Base-by-base conservation (phyloP, 352 stramenopile species). In the Pythium rishiriense region DNA sequence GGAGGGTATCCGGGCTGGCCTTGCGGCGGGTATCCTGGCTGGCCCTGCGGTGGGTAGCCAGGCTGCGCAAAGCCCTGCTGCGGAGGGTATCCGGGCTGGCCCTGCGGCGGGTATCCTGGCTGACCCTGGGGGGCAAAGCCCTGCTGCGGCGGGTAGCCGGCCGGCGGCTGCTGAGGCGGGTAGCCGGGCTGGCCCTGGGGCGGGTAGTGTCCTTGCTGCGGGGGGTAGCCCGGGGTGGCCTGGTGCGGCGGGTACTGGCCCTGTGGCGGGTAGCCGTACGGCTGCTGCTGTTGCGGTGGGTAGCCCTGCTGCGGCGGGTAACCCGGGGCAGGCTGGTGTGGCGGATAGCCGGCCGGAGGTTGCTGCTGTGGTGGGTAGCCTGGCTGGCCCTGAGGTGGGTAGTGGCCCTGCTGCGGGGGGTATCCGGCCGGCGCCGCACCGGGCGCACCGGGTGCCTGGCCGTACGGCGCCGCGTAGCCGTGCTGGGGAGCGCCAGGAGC, bases 201-300 rank as follows among this genome's bases (percentile, higher is more conserved):
- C 62, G 3, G 46, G n/a, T 14, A 42, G 63, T 35, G 31, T 5
- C 31, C 31, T 10, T 61, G 55, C 42, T 77, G 70, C 17, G 66
- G 61, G 26, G 70, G 66, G 41, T 77, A 77, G 15, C 62, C 66
- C 6, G 28, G 37, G 4, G 33, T 12, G n/a, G n/a, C n/a, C 21
- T 74, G 68, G 37, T 66, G 66, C 3, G 51, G 37, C 25, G 68
- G 57, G 37, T 75, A 25, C 28, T 65, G 51, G 24, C 46, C 28
- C 57, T 64, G 70, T n/a, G 70, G 72, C 19, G 70, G 66, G 58
- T 83, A 81, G 14, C 61, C 68, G 9, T 62, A 41, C 9, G 45
- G 31, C 29, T 51, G 49, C 6, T 19, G 6, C 22, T 12, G 43
- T 21, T 12, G 10, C 12, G 35, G 43, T 42, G 37, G 54, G 22